A percentile compares a stretch with the other conserved stretches of the same genome.
Conservation (phyloP, 805 yeast genomes). For the Cyberlindnera maclurae region DNA sequence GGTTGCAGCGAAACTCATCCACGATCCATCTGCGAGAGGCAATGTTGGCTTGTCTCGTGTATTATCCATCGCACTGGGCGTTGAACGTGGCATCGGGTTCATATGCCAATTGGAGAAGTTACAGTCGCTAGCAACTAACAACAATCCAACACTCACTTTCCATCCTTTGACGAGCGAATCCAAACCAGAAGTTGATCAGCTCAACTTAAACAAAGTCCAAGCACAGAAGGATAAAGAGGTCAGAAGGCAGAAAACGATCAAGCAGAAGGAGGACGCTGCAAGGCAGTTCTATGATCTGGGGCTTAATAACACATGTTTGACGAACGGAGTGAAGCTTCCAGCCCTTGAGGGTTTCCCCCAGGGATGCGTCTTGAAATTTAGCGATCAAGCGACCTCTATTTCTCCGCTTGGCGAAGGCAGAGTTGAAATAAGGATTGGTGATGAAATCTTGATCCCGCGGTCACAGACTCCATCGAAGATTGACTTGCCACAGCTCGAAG, state of each 20-base stretch:
- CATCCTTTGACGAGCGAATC: constrained; percentile 46
- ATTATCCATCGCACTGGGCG: constrained; percentile 50
- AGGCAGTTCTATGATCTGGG: constrained; percentile 14
- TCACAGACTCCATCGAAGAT: constrained; percentile 14
- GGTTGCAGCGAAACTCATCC: constrained; percentile 46
- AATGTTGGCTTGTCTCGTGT: constrained; percentile 47
- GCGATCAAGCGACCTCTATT: constrained; percentile 34
- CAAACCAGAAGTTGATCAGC: constrained; percentile 22
- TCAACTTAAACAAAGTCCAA: constrained; percentile 17
- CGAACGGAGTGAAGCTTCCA: constrained; percentile 50
- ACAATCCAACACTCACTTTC: constrained; percentile 36
- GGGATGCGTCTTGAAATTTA: constrained; percentile 56
- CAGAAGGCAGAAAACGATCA: constrained; percentile 15
- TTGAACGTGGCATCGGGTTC: constrained; percentile 44
- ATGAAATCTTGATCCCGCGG: constrained; percentile 28
- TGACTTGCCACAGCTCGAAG: not conserved
- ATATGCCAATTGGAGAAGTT: constrained; percentile 44
- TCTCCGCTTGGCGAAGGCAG: constrained; percentile 29
- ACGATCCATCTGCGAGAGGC: constrained; percentile 27
- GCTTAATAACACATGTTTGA: constrained; percentile 30
- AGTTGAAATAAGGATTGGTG: constrained; percentile 41
- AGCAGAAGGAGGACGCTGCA: constrained; percentile 18
- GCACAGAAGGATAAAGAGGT: constrained; percentile 16
- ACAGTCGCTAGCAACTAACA: constrained; percentile 24
- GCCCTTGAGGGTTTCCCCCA: constrained; percentile 40